These are phyloP conservation scores for Wallacemonas sp. DNA, from an alignment of 208 protist species.

Conservation along the genomic window DNA sequence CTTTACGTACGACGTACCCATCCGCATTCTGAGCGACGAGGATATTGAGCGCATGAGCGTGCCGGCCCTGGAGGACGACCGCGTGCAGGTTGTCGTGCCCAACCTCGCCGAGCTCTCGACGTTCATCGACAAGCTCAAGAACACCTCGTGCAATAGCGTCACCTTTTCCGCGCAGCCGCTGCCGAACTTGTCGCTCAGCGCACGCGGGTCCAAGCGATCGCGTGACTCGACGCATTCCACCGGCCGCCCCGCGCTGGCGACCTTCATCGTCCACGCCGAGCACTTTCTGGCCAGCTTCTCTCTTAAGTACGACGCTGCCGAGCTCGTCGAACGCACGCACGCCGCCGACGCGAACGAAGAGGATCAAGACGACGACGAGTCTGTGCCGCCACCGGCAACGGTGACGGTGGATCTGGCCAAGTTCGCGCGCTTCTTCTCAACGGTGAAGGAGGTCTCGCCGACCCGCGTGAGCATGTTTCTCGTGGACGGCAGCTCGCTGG, in stretches of 20 bases:
- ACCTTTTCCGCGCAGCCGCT: slow-evolving; percentile 42
- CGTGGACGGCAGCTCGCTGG: slow-evolving; percentile 51
- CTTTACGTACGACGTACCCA: slow-evolving; percentile 76
- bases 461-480: slow-evolving; percentile 54
- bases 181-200: background rate
- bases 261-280: slow-evolving; percentile 55
- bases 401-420: slow-evolving; percentile 66
- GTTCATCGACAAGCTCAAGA: slow-evolving; percentile 78
- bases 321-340: slow-evolving; percentile 28
- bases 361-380: slow-evolving; percentile 13
- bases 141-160: slow-evolving; percentile 58
- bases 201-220: slow-evolving; percentile 4
- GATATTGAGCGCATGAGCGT: slow-evolving; percentile 55
- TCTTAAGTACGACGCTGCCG: slow-evolving; percentile 63
- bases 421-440: slow-evolving; percentile 75
- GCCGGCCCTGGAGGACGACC: slow-evolving; percentile 51
- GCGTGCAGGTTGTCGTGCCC: slow-evolving; percentile 57
- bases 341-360: slow-evolving; percentile 19
- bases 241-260: slow-evolving; percentile 11
- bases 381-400: slow-evolving; percentile 19
- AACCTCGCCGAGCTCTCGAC: slow-evolving; percentile 64
- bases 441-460: slow-evolving; percentile 59
- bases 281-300: slow-evolving; percentile 61
- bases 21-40: slow-evolving; percentile 62
- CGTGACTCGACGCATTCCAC: background rate